Evolutionary conservation across 2,329 filamentous ascomycete genomes (phyloP).

Genomic region (Phialophora macrospora): DNA sequence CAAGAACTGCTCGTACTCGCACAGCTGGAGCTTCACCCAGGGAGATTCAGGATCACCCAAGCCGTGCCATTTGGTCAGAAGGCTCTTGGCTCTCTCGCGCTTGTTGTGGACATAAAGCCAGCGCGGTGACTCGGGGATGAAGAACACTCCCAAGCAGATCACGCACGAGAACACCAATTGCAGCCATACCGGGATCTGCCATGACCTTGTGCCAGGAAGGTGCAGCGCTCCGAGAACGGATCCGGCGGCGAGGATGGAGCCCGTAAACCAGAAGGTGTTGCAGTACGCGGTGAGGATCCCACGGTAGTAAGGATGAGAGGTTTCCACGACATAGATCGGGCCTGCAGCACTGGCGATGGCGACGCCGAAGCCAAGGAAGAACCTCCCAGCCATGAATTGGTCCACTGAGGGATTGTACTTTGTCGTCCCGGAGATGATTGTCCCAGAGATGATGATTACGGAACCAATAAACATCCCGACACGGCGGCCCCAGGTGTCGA

Average conservation of each 20-base stretch:
- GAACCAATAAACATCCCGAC: conserved; percentile 62
- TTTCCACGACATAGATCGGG: conserved; percentile 66
- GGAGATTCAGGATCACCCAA: conserved; percentile 48
- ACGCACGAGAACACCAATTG: conserved; percentile 55
- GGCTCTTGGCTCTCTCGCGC: conserved; percentile 60
- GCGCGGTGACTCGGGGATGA: conserved; percentile 66
- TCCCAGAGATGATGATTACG: conserved; percentile 57
- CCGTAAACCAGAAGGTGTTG: conserved; percentile 57
- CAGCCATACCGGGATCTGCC: conserved; percentile 63
- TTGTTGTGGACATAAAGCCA: conserved; percentile 65
- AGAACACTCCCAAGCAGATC: conserved; percentile 56
- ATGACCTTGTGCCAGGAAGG: conserved; percentile 50
- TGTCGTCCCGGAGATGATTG: conserved; percentile 55
- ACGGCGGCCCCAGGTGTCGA: conserved; percentile 58
- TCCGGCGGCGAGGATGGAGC: conserved; percentile 59
- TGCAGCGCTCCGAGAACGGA: conserved; percentile 55
- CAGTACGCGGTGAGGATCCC: conserved; percentile 65
- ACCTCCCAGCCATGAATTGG: conserved; percentile 62
- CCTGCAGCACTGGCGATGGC: conserved; percentile 64
- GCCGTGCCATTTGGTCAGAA: conserved; percentile 65
- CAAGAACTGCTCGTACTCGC: conserved; percentile 44
- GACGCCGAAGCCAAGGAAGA: conserved; percentile 63
- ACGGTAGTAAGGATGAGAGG: conserved; percentile 66
- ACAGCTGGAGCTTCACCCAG: conserved; percentile 43
- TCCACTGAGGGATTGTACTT: conserved; percentile 48